phyloP scores from a whole-genome alignment of 345 rosid species.

The Schrenkiella parvula region DNA sequence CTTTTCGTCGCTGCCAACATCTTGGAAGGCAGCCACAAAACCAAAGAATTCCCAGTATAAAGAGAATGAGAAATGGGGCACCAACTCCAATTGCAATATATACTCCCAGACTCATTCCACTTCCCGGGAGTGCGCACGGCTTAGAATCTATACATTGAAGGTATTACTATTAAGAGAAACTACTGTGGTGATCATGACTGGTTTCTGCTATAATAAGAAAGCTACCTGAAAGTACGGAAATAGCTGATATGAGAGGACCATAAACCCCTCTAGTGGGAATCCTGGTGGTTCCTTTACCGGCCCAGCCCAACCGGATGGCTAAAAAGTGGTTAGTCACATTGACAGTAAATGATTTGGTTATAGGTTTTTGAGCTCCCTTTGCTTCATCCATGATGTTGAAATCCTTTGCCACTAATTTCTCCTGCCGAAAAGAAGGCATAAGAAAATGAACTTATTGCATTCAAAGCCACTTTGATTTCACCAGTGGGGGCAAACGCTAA shows the following conservation, averaged over 20 bases:
- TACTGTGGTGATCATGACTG: neutral
- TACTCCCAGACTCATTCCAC: constrained; percentile 16
- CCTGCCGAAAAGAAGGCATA: constrained; percentile 32
- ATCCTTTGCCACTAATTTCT: constrained; percentile 42
- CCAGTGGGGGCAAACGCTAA: constrained; percentile 14
- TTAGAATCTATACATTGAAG: constrained; percentile 30
- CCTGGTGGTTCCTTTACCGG: constrained; percentile 57
- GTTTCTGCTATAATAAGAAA: neutral
- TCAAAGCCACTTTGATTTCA: neutral
- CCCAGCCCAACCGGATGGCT: constrained; percentile 51
- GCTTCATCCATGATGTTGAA: constrained; percentile 53
- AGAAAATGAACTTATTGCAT: constrained; percentile 6
- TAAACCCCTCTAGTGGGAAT: constrained; percentile 47
- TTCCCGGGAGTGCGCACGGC: constrained; percentile 8
- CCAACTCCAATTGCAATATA: constrained; percentile 31
- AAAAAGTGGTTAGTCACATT: constrained; percentile 37
- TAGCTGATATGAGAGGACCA: constrained; percentile 60
- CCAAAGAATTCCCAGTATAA: constrained; percentile 43
- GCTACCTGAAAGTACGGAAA: constrained; percentile 46
- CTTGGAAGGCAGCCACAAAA: constrained; percentile 36
- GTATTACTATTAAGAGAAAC: neutral
- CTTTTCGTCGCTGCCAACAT: constrained; percentile 14
- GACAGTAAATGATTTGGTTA: constrained; percentile 28
- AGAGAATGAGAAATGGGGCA: constrained; percentile 23
- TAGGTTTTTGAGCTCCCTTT: constrained; percentile 37